Evolutionary conservation across 2,329 filamentous ascomycete species (phyloP).

Genomic region (Anthostomella pinea): DNA sequence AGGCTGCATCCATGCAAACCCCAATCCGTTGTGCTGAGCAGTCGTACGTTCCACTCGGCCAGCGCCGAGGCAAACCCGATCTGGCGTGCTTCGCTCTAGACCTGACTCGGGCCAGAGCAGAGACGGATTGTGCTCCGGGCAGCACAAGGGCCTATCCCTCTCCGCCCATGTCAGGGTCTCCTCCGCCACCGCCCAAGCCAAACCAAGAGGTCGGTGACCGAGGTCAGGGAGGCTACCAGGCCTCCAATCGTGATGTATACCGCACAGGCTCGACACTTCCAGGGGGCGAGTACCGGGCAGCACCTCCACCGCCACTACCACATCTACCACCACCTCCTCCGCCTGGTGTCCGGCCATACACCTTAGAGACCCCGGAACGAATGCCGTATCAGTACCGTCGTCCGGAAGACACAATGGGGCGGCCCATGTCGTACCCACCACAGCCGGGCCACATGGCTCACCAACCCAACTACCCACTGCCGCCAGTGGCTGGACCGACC

Average conservation of each 20-base stretch:
- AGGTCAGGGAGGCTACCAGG: conserved; percentile 47
- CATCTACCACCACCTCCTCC: conserved; percentile 21
- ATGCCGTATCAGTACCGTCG: conserved; percentile 39
- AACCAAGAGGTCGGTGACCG: conserved; percentile 56
- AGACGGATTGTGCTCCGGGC: conserved; percentile 52
- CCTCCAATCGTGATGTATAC: conserved; percentile 50
- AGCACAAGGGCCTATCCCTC: conserved; percentile 63
- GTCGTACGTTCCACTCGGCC: conserved; percentile 49
- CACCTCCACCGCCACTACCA: conserved; percentile 29
- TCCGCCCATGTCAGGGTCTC: conserved; percentile 72
- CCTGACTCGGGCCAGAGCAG: conserved; percentile 54
- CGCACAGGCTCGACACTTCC: conserved; percentile 37
- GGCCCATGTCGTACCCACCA: conserved; percentile 32
- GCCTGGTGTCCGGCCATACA: conserved; percentile 35
- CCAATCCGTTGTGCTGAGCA: conserved; percentile 43
- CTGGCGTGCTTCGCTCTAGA: conserved; percentile 54
- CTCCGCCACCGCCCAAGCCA: conserved; percentile 57
- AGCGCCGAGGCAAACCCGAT: conserved; percentile 56
- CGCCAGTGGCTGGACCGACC: conserved; percentile 32
- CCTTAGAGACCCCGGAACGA: conserved; percentile 38
- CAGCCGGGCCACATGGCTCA: conserved; percentile 32
- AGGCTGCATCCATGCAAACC: conserved; percentile 52
- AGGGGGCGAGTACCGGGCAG: conserved; percentile 36
- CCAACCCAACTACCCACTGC: conserved; percentile 36
- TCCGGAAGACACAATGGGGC: conserved; percentile 35